Conservation (phyloP, 1,139 yeast genomes). For the Suhomyces bolitotheri region DNA sequence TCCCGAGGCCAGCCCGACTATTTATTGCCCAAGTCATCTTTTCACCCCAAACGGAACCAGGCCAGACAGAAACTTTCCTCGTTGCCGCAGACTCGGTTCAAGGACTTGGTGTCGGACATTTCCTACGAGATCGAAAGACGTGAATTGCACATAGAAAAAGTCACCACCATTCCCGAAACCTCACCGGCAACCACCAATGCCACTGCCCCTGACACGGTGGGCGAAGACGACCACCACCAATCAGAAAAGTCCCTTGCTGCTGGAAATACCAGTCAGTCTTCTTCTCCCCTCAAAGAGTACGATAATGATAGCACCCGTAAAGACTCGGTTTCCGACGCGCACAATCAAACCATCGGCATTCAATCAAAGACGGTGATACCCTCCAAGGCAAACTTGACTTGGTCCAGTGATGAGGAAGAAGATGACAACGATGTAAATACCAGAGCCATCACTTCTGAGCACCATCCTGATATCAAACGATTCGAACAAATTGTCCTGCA, state of each 20-base stretch:
- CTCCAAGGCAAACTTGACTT: constrained; percentile 71
- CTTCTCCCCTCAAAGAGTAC: constrained; percentile 5
- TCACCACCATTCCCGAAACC: constrained; percentile 7
- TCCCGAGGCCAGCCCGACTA: constrained; percentile 59
- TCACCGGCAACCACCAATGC: constrained; percentile 3
- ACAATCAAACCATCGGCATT: constrained; percentile 40
- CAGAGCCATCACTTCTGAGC: neutral
- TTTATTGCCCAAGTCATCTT: constrained; percentile 66
- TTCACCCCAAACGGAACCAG: constrained; percentile 93
- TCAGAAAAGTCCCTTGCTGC: neutral
- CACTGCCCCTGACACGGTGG: neutral
- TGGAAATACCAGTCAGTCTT: constrained; percentile 1
- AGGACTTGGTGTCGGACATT: constrained; percentile 89
- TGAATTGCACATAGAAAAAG: constrained; percentile 41
- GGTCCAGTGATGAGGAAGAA: constrained; percentile 81
- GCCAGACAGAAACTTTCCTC: constrained; percentile 91
- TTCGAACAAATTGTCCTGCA: constrained; percentile 35
- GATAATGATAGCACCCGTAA: constrained; percentile 2
- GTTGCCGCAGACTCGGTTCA: constrained; percentile 77
- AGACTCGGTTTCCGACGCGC: constrained; percentile 17
- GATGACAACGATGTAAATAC: constrained; percentile 14
- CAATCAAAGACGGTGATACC: constrained; percentile 73
- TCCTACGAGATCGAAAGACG: constrained; percentile 84
- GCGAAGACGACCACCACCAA: neutral
- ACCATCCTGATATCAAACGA: neutral